phyloP scores from a whole-genome alignment of 768 basidiomycete species.

The Boletus sp. region DNA sequence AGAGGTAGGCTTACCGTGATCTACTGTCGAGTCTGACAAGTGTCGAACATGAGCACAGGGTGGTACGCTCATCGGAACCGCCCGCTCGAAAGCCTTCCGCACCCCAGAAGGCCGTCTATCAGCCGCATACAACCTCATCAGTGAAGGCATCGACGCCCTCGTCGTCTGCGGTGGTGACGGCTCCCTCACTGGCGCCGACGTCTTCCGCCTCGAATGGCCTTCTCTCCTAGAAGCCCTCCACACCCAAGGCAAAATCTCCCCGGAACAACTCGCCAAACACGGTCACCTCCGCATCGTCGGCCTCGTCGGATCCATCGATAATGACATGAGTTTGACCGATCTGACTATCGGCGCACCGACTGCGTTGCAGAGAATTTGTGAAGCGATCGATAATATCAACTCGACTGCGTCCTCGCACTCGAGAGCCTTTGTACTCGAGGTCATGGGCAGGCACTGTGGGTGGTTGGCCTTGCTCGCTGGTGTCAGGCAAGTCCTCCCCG shows the following conservation, averaged over 20 bases:
- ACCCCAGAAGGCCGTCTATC: conserved; percentile 83
- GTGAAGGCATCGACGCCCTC: conserved; percentile 95
- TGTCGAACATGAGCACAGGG: conserved; percentile 47
- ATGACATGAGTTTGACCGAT: conserved; percentile 98
- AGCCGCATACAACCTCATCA: conserved; percentile 88
- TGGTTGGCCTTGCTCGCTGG: conserved; percentile 95
- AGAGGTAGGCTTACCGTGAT: conserved; percentile 55
- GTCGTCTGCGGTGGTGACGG: conserved; percentile 98
- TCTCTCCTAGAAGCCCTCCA: conserved; percentile 68
- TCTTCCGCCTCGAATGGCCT: conserved; percentile 94
- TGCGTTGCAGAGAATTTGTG: conserved; percentile 94
- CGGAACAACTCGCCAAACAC: conserved; percentile 66
- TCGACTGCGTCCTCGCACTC: conserved; percentile 96
- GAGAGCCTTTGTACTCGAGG: conserved; percentile 95
- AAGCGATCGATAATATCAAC: conserved; percentile 97
- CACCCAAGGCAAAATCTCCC: conserved; percentile 70
- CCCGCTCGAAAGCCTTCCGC: conserved; percentile 79
- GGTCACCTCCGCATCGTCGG: conserved; percentile 93
- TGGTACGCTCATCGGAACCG: conserved; percentile 95
- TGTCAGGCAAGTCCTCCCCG: conserved; percentile 57
- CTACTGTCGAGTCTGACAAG: too few relatives aligned
- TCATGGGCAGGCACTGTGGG: conserved; percentile 99
- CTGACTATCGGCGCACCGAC: conserved; percentile 96
- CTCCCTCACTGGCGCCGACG: conserved; percentile 91
- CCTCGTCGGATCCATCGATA: conserved; percentile 98